Percentiles rank a stretch among this genome's conserved stretches.
Conservation (phyloP, 2,329 filamentous ascomycete species). For the Parastagonospora nodorum region DNA sequence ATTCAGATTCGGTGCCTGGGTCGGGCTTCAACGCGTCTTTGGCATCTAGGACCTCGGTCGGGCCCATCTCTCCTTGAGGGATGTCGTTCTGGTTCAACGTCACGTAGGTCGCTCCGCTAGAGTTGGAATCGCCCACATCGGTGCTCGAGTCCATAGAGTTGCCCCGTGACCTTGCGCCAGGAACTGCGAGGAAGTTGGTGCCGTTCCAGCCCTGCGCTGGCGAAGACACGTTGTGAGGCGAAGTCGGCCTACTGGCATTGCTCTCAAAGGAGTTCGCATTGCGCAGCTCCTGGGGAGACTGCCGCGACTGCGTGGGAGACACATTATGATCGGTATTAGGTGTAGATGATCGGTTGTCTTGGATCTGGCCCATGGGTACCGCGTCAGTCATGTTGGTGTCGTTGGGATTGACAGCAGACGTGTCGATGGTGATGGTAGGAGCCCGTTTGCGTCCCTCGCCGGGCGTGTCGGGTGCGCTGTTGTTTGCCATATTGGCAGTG, state of each 20-base stretch:
- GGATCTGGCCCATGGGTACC: constrained; percentile 39
- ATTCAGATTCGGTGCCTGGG: constrained; percentile 72
- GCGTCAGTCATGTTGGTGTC: constrained; percentile 41
- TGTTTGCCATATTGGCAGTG: constrained; percentile 33
- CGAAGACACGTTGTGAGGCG: constrained; percentile 70
- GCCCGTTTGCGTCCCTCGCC: constrained; percentile 44
- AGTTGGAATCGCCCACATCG: constrained; percentile 59
- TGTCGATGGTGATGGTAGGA: constrained; percentile 60
- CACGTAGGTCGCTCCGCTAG: constrained; percentile 63
- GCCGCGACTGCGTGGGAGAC: constrained; percentile 29
- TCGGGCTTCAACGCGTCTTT: constrained; percentile 75
- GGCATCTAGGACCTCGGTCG: constrained; percentile 65
- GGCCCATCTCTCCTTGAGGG: constrained; percentile 48
- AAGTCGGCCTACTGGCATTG: constrained; percentile 67
- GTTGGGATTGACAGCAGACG: constrained; percentile 52
- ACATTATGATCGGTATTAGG: constrained; percentile 24
- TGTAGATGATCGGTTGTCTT: constrained; percentile 34
- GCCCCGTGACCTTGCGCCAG: constrained; percentile 65
- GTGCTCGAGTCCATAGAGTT: constrained; percentile 69
- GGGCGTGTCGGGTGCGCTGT: constrained; percentile 9
- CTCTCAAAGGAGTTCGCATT: constrained; percentile 67
- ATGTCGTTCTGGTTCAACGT: constrained; percentile 50
- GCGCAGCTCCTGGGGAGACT: constrained; percentile 55
- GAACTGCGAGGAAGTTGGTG: constrained; percentile 67
- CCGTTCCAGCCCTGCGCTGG: constrained; percentile 61